Percentiles rank a stretch among this genome's conserved stretches.
Conservation (phyloP, 2,329 filamentous ascomycete species). For the Colletotrichum abscissum region DNA sequence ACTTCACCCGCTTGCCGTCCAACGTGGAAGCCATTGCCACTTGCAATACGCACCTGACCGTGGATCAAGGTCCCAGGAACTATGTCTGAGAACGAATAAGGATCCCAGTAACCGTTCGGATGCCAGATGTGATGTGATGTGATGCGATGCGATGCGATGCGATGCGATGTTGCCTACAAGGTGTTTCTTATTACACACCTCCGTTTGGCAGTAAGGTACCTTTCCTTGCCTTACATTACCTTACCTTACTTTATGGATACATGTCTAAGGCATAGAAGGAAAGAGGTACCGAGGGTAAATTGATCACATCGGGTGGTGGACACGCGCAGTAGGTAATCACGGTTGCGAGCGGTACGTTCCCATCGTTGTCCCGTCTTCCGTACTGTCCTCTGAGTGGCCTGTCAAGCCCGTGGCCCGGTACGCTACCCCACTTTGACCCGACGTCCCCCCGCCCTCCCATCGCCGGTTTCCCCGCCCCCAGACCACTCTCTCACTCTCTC, state of each 20-base stretch:
- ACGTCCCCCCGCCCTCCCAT: background rate
- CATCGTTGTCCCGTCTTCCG: background rate
- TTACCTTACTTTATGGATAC: too few relatives aligned
- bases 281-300: background rate
- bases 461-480: background rate
- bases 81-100: background rate
- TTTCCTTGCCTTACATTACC: too few relatives aligned
- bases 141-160: background rate
- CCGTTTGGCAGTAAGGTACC: background rate
- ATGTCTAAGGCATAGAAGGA: background rate
- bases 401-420: background rate
- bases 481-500: background rate
- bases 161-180: background rate
- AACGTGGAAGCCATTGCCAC: background rate
- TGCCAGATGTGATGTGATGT: slow-evolving; percentile 4
- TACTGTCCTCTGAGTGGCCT: background rate
- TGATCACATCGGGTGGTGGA: background rate
- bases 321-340: background rate
- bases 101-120: slow-evolving; percentile 3
- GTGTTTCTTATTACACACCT: background rate
- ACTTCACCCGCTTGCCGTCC: background rate
- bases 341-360: background rate
- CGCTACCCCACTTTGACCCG: background rate
- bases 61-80: background rate
- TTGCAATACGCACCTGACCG: background rate